Evolutionary conservation across 2,329 filamentous ascomycete species (phyloP).

Genomic region (Madurella fahalii): DNA sequence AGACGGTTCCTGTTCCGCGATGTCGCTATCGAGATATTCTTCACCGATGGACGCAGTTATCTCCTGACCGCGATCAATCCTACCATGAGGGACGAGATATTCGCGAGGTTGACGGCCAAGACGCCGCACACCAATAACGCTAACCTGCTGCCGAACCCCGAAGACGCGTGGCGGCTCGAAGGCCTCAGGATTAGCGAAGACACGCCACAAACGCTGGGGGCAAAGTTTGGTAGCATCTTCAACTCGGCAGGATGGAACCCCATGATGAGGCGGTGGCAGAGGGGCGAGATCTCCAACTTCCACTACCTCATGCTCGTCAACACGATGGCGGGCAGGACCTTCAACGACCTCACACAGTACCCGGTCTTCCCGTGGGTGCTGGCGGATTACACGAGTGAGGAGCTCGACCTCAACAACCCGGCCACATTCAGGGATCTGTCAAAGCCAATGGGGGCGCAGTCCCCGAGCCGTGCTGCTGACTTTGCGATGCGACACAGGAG

Average conservation of each 20-base stretch:
- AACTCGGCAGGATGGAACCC: conserved; percentile 77
- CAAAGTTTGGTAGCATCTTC: conserved; percentile 90
- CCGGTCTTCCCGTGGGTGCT: conserved; percentile 97
- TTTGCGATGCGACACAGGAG: conserved; percentile 82
- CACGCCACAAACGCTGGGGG: conserved; percentile 63
- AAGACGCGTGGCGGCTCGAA: conserved; percentile 90
- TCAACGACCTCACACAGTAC: conserved; percentile 97
- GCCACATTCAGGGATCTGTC: conserved; percentile 84
- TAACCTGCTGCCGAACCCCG: conserved; percentile 67
- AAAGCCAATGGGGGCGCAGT: conserved; percentile 95
- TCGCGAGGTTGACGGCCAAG: conserved; percentile 68
- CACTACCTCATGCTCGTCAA: conserved; percentile 99
- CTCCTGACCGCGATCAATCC: conserved; percentile 79
- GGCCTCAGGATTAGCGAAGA: conserved; percentile 67
- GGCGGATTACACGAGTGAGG: conserved; percentile 91
- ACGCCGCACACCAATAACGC: conserved; percentile 74
- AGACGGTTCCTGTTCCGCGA: conserved; percentile 92
- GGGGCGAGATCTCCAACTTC: conserved; percentile 95
- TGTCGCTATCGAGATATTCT: conserved; percentile 95
- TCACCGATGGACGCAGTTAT: conserved; percentile 94
- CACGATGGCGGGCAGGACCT: conserved; percentile 92
- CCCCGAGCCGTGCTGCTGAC: conserved; percentile 66
- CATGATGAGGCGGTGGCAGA: conserved; percentile 83
- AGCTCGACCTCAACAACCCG: conserved; percentile 81
- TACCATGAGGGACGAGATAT: conserved; percentile 72